phyloP scores from a whole-genome alignment of 2,329 filamentous ascomycete species.

The Cadophora sp. region DNA sequence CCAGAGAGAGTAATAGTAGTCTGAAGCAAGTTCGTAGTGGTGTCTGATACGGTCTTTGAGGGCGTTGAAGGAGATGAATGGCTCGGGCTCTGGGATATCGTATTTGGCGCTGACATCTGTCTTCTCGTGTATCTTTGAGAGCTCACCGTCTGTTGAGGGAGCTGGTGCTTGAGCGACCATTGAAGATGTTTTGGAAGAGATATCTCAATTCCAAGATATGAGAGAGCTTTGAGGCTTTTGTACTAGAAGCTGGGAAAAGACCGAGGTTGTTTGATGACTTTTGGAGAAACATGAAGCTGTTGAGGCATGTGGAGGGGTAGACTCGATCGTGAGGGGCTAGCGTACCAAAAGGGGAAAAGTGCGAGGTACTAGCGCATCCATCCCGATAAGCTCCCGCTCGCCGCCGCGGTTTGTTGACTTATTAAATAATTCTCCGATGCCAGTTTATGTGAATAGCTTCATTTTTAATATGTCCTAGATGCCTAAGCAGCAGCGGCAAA shows the following conservation, averaged over 20 bases:
- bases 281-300: background rate
- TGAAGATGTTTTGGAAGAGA: background rate
- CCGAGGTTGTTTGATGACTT: no score
- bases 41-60: constrained; percentile 51
- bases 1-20: constrained; percentile 68
- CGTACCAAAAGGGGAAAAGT: background rate
- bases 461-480: background rate
- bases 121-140: constrained; percentile 4
- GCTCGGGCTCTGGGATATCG: constrained; percentile 38
- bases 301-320: background rate
- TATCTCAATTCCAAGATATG: no score
- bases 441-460: background rate
- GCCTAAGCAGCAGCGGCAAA: no score
- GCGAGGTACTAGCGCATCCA: background rate
- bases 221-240: no score
- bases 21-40: constrained; percentile 66
- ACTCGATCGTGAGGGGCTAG: background rate
- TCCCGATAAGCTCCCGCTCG: background rate
- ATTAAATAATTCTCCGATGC: background rate
- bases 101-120: constrained; percentile 33
- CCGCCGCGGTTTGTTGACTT: background rate
- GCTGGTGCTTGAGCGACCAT: background rate
- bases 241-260: background rate
- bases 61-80: constrained; percentile 39
- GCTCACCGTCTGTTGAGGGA: background rate